Percentiles rank a stretch among this genome's conserved stretches.
Evolutionary conservation across 164 flowering plant species (phyloP).

Genomic region (Euptelea pleiosperma): DNA sequence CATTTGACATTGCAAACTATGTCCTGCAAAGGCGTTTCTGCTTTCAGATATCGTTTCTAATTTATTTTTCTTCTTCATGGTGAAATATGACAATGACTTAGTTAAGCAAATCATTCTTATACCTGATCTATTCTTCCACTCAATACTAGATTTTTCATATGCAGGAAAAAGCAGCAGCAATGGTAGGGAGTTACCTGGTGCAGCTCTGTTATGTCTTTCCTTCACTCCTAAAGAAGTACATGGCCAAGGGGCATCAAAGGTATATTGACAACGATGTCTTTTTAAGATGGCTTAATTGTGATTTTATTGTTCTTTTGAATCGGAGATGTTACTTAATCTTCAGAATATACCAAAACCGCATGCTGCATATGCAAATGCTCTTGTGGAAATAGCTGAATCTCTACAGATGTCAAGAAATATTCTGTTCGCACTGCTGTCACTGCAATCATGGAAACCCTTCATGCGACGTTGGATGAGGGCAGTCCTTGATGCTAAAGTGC

Average conservation of each 20-base stretch:
- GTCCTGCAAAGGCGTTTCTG: no score
- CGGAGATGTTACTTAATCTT: conserved; percentile 6
- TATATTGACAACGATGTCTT: conserved; percentile 16
- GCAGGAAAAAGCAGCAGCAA: conserved; percentile 24
- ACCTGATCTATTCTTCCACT: neutral
- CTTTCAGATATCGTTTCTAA: no score
- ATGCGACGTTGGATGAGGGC: conserved; percentile 76
- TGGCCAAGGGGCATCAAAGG: conserved; percentile 37
- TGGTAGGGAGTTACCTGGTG: conserved; percentile 68
- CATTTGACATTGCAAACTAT: no score
- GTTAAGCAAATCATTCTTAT: conserved; percentile 4
- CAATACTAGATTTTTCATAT: conserved; percentile 3
- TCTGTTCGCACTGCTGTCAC: conserved; percentile 61
- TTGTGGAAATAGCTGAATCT: conserved; percentile 66
- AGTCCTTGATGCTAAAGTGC: conserved; percentile 35
- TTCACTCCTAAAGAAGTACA: conserved; percentile 43
- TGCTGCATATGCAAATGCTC: conserved; percentile 49
- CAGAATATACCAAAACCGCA: conserved; percentile 44
- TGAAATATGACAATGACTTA: neutral
- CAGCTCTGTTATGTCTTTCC: conserved; percentile 66
- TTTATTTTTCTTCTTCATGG: neutral
- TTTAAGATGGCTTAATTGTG: neutral
- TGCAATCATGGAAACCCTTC: conserved; percentile 94
- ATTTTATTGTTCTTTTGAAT: conserved; percentile 12
- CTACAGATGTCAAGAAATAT: conserved; percentile 82